A percentile compares a stretch with the other conserved stretches of the same genome.
Conservation (phyloP, 305 asterid genomes). For the Fraxinus albicans region DNA sequence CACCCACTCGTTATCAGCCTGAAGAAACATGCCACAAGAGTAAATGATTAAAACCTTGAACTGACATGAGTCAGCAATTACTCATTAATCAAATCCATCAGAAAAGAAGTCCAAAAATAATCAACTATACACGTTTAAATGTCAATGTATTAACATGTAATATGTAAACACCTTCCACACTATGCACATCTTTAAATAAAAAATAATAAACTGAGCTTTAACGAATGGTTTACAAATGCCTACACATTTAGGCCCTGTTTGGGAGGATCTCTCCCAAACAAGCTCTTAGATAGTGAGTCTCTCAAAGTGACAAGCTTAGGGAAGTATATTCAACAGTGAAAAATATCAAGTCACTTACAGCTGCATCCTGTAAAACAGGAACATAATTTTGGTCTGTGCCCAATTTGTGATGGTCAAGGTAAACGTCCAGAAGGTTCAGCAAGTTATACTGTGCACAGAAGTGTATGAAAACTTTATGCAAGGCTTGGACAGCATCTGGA, state of each 20-base stretch:
- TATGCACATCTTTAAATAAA: slow-evolving; percentile 15
- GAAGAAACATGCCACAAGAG: slow-evolving; percentile 27
- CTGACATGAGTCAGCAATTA: slow-evolving; percentile 14
- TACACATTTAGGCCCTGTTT: no score
- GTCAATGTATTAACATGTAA: slow-evolving; percentile 7
- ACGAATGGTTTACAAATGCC: slow-evolving; percentile 21
- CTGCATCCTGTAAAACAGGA: slow-evolving; percentile 66
- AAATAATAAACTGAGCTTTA: slow-evolving; percentile 16
- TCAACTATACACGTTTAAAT: slow-evolving; percentile 23
- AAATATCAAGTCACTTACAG: slow-evolving; percentile 52
- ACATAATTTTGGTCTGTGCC: slow-evolving; percentile 66
- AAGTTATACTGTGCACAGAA: slow-evolving; percentile 80
- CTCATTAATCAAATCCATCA: slow-evolving; percentile 7
- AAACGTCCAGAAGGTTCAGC: slow-evolving; percentile 81
- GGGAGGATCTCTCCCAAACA: no score
- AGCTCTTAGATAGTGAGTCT: neutral
- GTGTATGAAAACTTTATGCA: slow-evolving; percentile 74
- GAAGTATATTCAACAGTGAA: neutral
- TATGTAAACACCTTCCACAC: slow-evolving; percentile 8
- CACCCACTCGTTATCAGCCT: slow-evolving; percentile 95
- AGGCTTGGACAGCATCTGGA: slow-evolving; percentile 63
- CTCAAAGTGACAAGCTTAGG: neutral
- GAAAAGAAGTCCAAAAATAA: slow-evolving; percentile 19
- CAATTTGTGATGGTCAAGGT: slow-evolving; percentile 85
- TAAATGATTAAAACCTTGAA: slow-evolving; percentile 24